phyloP scores from a whole-genome alignment of 192 early-diverging fungal genomes.

The Haplosporangium gracile region DNA sequence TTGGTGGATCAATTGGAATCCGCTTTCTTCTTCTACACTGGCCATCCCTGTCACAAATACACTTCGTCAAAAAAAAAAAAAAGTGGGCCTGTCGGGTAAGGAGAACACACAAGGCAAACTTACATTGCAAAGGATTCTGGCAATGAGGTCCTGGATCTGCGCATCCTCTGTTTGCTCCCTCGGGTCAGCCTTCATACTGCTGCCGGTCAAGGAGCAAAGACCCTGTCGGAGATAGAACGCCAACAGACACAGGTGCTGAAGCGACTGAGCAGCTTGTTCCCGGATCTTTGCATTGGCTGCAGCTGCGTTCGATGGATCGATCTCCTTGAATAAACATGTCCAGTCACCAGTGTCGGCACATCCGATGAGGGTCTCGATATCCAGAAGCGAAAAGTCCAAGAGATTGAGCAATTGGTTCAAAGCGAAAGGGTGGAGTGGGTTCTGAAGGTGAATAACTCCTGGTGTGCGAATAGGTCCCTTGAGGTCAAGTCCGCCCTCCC shows the following conservation, averaged over 20 bases:
- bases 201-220: slow-evolving; percentile 7
- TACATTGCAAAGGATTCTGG: slow-evolving; percentile 35
- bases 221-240: slow-evolving; percentile 46
- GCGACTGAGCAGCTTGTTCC: slow-evolving; percentile 28
- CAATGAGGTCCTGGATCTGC: slow-evolving; percentile 25
- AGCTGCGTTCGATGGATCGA: not conserved
- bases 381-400: slow-evolving; percentile 29
- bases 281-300: slow-evolving; percentile 8
- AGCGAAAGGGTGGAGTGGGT: slow-evolving; percentile 36
- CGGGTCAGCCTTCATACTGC: not conserved
- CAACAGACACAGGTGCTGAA: slow-evolving; percentile 35
- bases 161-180: slow-evolving; percentile 17
- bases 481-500: slow-evolving; percentile 44
- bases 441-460: slow-evolving; percentile 41
- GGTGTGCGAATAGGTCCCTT: slow-evolving; percentile 36
- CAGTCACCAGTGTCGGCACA: slow-evolving; percentile 50
- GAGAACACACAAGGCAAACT: not conserved
- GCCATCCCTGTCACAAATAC: not conserved
- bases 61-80: not conserved
- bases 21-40: slow-evolving; percentile 8
- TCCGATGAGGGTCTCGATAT: slow-evolving; percentile 39
- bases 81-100: not conserved
- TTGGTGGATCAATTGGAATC: slow-evolving; percentile 12
- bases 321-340: slow-evolving; percentile 35
- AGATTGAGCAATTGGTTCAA: slow-evolving; percentile 32